Evolutionary conservation across 2,329 filamentous ascomycete species (phyloP).

Genomic region (Ophiocordyceps camponoti-leonardi): DNA sequence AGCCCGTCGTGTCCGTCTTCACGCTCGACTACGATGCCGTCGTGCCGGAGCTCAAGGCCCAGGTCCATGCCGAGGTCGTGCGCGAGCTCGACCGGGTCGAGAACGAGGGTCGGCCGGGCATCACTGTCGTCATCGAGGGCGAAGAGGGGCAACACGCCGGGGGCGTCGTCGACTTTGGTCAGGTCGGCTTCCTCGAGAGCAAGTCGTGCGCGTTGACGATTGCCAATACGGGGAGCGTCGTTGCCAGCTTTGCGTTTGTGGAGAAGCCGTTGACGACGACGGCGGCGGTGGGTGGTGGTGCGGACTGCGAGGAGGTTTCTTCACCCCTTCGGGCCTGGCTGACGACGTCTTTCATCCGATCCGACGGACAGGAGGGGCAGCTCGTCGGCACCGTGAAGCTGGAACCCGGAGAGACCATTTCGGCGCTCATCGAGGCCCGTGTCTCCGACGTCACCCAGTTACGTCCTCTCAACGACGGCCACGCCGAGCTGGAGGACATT

Average conservation of each 20-base stretch:
- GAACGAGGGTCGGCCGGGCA: conserved; percentile 70
- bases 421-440: conserved; percentile 48
- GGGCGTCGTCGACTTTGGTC: conserved; percentile 58
- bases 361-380: conserved; percentile 13
- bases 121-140: conserved; percentile 66
- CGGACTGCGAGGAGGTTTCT: conserved; percentile 16
- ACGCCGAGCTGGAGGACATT: conserved; percentile 59
- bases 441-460: conserved; percentile 48
- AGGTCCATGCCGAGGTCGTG: conserved; percentile 72
- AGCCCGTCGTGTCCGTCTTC: conserved; percentile 74
- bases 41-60: conserved; percentile 67
- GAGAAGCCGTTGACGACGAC: conserved; percentile 42
- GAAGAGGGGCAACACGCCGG: conserved; percentile 22
- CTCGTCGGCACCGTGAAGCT: conserved; percentile 43
- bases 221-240: conserved; percentile 77
- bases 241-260: conserved; percentile 65
- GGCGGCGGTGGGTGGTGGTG: no score
- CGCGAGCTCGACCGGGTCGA: conserved; percentile 78
- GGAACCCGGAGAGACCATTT: conserved; percentile 69
- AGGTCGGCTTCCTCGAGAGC: conserved; percentile 50
- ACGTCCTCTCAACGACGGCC: conserved; percentile 53
- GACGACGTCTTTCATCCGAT: conserved; percentile 41
- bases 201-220: conserved; percentile 58
- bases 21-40: conserved; percentile 74
- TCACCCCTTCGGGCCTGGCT: conserved; percentile 42